Evolutionary conservation across 768 basidiomycete genomes (phyloP), one percentile per base, ranked within the genome.

Genomic region (Tulasnella sp.): DNA sequence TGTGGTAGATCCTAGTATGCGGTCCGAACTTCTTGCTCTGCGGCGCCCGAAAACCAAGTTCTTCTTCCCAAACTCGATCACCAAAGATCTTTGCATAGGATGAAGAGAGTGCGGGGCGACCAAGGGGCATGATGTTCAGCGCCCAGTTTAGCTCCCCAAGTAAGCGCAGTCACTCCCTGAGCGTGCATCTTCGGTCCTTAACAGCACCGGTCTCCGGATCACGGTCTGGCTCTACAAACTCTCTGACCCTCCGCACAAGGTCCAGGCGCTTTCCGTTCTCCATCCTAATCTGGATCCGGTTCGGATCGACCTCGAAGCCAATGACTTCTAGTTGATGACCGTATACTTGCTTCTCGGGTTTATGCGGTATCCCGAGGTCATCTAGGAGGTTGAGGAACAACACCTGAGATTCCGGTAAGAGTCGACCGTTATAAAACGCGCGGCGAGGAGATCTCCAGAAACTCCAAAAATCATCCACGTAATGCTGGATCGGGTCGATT

Each of bases 341-440:
- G 24, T 24, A 85, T 0, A 86, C 10, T 80, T 89, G 88, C 77
- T 89, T 89, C 5, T 74, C 42, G 14, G 82, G 75, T 18, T 86
- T 84, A 80, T 88, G 87, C 0, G 86, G 87, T 12, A 88, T 83
- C 0, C 86, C 84, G 24, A 88, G 81, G 0, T 83, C 56, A 81
- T 89, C 88, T 85, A 86, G 88, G 0, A 88, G 84, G 1, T 56
- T 44, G 0, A 89, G 85, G 2, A 88, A 83, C 1, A 56, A n/a
- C 2, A 79, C 83, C 81, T 88, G 88, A 5, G 82, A 81, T 0
- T 74, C 12, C 0, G 87, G 88, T 58, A 58, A 24, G 24, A 58
- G 56, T 8, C 56, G 4, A 24, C 21, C 56, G 2, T n/a, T n/a
- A 24, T 58, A 58, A 24, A 24, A 24, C 4, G 27, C 2, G 24